Percentiles rank a stretch among this genome's conserved stretches.
phyloP scores from a whole-genome alignment of 1,139 yeast genomes.

The Lodderomyces oxycetoniae region DNA sequence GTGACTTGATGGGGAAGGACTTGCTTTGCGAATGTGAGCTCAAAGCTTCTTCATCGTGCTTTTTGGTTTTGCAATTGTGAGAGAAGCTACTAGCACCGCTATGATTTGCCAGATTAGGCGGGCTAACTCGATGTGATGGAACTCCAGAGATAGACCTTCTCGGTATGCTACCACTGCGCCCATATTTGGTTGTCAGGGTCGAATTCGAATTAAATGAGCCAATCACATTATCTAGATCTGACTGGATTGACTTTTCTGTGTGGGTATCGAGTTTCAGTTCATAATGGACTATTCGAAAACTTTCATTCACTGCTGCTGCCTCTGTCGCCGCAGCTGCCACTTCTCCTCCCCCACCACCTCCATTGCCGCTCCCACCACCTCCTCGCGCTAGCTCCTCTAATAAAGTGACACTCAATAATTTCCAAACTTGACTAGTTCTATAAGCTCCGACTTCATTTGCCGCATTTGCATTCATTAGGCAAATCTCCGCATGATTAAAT shows the following conservation, averaged over 20 bases:
- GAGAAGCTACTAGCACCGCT: conserved; percentile 21
- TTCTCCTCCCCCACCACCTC: not conserved
- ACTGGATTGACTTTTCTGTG: conserved; percentile 26
- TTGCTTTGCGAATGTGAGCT: conserved; percentile 6
- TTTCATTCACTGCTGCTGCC: not conserved
- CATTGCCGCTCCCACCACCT: not conserved
- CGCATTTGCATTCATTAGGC: conserved; percentile 54
- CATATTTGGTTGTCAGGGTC: conserved; percentile 40
- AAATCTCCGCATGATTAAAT: conserved; percentile 47
- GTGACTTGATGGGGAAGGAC: conserved; percentile 7
- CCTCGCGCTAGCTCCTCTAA: conserved; percentile 32
- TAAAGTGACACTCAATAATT: conserved; percentile 53
- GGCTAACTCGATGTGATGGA: not conserved
- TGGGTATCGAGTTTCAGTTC: not conserved
- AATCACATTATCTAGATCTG: conserved; percentile 40
- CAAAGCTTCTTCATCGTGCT: conserved; percentile 3
- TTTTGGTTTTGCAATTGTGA: conserved; percentile 2
- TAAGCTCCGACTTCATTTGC: conserved; percentile 51
- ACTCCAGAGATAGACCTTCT: not conserved
- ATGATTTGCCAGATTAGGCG: conserved; percentile 12
- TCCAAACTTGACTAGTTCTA: conserved; percentile 69
- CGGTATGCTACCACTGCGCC: not conserved
- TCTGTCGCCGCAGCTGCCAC: not conserved
- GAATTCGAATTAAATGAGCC: conserved; percentile 45
- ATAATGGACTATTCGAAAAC: not conserved